Evolutionary conservation across 371 early-diverging fungal genomes (phyloP).

Genomic region (Mucor velutinosus): DNA sequence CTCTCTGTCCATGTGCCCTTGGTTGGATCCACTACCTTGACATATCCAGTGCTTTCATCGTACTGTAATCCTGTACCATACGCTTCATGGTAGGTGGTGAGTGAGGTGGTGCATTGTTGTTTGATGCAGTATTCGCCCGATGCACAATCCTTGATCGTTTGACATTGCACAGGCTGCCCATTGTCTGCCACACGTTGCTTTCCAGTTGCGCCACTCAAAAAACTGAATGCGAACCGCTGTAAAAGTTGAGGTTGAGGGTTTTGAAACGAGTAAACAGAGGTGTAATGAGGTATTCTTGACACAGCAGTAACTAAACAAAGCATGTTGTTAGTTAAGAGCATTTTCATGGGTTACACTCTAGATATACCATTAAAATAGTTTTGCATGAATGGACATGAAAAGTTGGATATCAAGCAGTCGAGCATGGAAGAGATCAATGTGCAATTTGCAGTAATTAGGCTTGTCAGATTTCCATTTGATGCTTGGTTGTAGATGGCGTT

Average conservation of each 20-base stretch:
- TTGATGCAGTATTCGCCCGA: constrained; percentile 54
- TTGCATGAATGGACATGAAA: constrained; percentile 65
- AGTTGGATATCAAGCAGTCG: constrained; percentile 68
- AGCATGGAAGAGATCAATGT: constrained; percentile 57
- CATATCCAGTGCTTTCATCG: constrained; percentile 48
- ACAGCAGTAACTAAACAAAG: constrained; percentile 28
- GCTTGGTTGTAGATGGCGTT: constrained; percentile 57
- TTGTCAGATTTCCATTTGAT: constrained; percentile 38
- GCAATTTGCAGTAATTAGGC: constrained; percentile 49
- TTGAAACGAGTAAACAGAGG: constrained; percentile 43
- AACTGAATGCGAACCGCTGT: constrained; percentile 47
- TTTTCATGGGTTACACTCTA: background rate
- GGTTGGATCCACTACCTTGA: constrained; percentile 61
- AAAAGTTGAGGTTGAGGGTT: constrained; percentile 43
- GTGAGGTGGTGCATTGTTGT: constrained; percentile 51
- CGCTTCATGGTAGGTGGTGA: constrained; percentile 71
- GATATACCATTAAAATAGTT: constrained; percentile 61
- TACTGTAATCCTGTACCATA: constrained; percentile 73
- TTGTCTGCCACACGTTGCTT: constrained; percentile 20
- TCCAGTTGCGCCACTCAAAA: constrained; percentile 60
- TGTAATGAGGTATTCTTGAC: constrained; percentile 41
- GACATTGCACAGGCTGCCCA: constrained; percentile 17
- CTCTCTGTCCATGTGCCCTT: constrained; percentile 75
- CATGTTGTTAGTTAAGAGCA: background rate
- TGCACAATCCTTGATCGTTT: constrained; percentile 40